Evolutionary conservation across 169 alveolate species (phyloP), one percentile per base, ranked within the genome.

Genomic region (Plasmodium vivax): DNA sequence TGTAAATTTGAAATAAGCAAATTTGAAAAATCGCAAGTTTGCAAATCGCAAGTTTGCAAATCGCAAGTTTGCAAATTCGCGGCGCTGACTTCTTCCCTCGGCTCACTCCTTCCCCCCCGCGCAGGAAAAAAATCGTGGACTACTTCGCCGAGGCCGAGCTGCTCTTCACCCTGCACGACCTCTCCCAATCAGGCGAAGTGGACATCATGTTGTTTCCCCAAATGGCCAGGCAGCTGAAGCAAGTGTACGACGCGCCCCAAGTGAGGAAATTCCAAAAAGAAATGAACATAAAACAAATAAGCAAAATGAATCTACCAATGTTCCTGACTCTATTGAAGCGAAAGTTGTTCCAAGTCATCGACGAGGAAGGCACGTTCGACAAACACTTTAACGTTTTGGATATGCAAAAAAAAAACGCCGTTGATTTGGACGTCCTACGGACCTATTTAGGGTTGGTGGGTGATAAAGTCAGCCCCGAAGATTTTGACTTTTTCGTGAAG

Each of bases 171-270:
- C 71, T 75, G 43, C 51, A 87, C 82, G 93, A 87, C 72, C 43
- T 75, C 4, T 41, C 30, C 14, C 36, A 77, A 73, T 36, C 73
- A 34, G 93, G 93, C 19, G 83, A 87, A 54, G 4, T 87, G 1
- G 93, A 87, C 47, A 77, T 87, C 14, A 30, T 34, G 16, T 14
- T 77, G 68, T 87, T 87, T 34, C 93, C 93, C 14, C 19, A 51
- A 87, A 87, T 87, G 93, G 93, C 93, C 32, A 75, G 93, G 62
- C 80, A 75, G n/a, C 82, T 87, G 68, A 87, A 87, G 43, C 93
- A 87, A 77, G 47, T 87, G 14, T 87, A 87, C 68, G 87, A 77
- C 72, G 38, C 62, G 19, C 34, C 82, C 14, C 82, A 87, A 56
- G 71, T 87, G 16, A 38, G 62, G 45, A 75, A 51, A 9, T 87